Evolutionary conservation across 306 rosid genomes (phyloP).

Genomic region (Erythrophleum fordii): DNA sequence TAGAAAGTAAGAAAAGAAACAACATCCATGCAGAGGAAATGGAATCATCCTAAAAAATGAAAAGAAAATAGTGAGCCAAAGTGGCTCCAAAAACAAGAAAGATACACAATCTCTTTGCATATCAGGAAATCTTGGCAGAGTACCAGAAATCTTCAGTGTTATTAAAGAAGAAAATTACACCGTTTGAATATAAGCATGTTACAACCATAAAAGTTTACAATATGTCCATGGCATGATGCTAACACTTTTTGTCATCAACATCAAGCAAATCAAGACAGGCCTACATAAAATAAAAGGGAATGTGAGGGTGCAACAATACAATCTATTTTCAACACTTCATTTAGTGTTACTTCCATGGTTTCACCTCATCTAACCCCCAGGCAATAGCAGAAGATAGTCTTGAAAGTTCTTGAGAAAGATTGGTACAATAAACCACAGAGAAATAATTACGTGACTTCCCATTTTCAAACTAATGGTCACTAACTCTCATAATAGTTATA

Average conservation of each 20-base stretch:
- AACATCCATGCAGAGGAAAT: background rate
- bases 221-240: background rate
- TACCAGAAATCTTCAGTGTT: background rate
- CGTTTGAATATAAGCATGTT: background rate
- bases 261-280: background rate
- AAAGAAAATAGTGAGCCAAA: too few species aligned
- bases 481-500: background rate
- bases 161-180: background rate
- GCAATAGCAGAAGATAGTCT: background rate
- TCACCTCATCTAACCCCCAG: background rate
- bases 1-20: background rate
- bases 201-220: background rate
- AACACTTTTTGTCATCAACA: background rate
- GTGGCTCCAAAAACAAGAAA: background rate
- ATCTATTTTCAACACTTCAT: background rate
- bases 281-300: background rate
- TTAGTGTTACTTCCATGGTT: background rate
- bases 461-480: conserved; percentile 8
- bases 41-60: background rate
- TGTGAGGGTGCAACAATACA: background rate
- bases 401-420: conserved; percentile 1
- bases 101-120: background rate
- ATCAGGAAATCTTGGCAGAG: background rate
- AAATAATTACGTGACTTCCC: background rate
- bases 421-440: conserved; percentile 4